Base-by-base conservation (phyloP, 345 rosid genomes). In the Angophora floribunda region DNA sequence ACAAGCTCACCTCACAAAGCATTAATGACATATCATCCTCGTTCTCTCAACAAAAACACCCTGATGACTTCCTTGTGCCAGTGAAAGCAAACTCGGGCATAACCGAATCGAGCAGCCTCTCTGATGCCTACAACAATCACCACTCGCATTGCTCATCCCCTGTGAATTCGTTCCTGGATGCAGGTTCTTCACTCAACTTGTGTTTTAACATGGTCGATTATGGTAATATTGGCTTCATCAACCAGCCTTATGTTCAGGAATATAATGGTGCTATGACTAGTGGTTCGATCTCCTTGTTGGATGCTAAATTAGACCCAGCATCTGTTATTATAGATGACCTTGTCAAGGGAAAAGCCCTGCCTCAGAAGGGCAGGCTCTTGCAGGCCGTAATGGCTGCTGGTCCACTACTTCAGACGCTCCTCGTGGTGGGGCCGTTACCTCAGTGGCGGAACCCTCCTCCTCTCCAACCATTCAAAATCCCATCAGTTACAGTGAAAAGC, bases 31-130 rank as follows among this genome's bases (percentile, higher is more conserved):
- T 50, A 32, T 26, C 49, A 30, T 26, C 88, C 50, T 15, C 70
- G 32, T 16, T 53, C 19, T 84, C 9, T 30, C 87, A 13, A 24
- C 63, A 36, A 15, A 44, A 32, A 11, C 50, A 44, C 59, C 88
- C 89, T 1, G 92, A 87, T 6, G 88, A 65, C 82, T 90, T 91
- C 32, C 79, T 88, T 10, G 47, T 92, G 13, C 90, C 91, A 0
- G 87, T 92, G 24, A 97, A 90, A 91, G 92, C 96, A 6, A 98
- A 94, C 85, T 97, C 99, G 2, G 94, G 96, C 90, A 93, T 97
- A 57, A 96, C 99, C 0, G 99, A 96, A 87, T 97, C 89, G 26
- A 55, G 22, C 79, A 87, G 51, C 86, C 86, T 22, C 57, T 85
- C 86, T 1, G 17, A n/a, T 63, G 6, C 99, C 24, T 94, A 94